phyloP scores from a whole-genome alignment of 306 rosid species.

The Dryas drummondii region DNA sequence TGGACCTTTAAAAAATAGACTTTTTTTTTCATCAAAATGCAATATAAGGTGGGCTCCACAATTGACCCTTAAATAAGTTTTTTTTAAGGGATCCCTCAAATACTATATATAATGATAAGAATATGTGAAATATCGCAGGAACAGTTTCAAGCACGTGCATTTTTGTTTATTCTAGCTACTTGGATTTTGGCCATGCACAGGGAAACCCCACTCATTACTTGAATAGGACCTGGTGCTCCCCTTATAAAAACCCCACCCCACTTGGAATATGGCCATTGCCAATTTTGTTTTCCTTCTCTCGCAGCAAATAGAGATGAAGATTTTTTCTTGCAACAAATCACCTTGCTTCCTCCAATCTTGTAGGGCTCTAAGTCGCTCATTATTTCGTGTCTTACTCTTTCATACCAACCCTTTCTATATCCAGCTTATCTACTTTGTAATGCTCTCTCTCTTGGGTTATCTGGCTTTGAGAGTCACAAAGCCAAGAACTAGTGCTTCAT shows the following conservation, averaged over 20 bases:
- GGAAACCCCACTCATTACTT: neutral
- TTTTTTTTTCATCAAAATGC: no score
- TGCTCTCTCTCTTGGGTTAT: conserved; percentile 47
- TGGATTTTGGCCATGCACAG: neutral
- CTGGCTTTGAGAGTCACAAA: conserved; percentile 48
- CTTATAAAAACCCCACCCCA: conserved; percentile 3
- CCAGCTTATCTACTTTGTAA: conserved; percentile 42
- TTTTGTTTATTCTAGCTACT: no score
- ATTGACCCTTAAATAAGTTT: no score
- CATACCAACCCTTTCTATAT: conserved; percentile 18
- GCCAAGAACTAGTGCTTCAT: conserved; percentile 22
- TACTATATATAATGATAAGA: no score
- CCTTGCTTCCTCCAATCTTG: neutral
- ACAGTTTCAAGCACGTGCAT: no score
- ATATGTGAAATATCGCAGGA: no score
- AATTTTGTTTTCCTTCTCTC: neutral
- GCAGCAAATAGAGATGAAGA: neutral
- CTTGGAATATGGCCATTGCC: neutral
- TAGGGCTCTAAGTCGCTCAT: neutral
- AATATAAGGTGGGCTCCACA: no score
- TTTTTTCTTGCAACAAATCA: neutral
- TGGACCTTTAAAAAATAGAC: no score
- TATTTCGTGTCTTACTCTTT: neutral
- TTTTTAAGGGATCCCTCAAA: no score
- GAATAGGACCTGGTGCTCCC: conserved; percentile 1